Percentiles rank a stretch among this genome's conserved stretches.
Evolutionary conservation across 331 rosid species (phyloP).

Genomic region (Acacia pycnantha): DNA sequence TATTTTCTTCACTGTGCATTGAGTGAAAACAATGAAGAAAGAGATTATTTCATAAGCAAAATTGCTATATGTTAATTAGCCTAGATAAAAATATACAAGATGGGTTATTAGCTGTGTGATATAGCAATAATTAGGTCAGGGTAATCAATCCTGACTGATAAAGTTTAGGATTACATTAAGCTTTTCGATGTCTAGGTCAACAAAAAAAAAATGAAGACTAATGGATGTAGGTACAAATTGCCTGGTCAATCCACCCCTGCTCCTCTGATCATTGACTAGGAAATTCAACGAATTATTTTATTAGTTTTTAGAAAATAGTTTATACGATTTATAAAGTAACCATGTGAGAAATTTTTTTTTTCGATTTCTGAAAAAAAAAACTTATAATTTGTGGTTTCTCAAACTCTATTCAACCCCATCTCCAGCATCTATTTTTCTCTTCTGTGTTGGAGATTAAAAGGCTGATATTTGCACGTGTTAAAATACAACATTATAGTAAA

Average conservation of each 20-base stretch:
- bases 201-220: neutral
- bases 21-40: neutral
- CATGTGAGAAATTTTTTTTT: too few relatives aligned
- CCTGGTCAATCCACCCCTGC: neutral
- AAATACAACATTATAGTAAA: neutral
- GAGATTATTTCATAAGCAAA: neutral
- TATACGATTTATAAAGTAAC: too few relatives aligned
- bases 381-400: too few relatives aligned
- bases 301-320: too few relatives aligned
- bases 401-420: too few relatives aligned
- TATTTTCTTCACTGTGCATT: neutral
- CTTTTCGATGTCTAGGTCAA: neutral
- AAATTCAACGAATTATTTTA: conserved; percentile 1
- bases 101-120: neutral
- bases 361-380: too few relatives aligned
- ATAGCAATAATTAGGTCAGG: neutral
- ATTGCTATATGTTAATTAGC: neutral
- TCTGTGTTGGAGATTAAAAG: neutral
- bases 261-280: conserved; percentile 14
- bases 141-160: neutral
- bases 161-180: neutral
- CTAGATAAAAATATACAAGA: neutral
- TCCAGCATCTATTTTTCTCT: neutral
- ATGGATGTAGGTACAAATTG: neutral
- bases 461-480: neutral